Evolutionary conservation across 140 eudicot genomes (phyloP), one percentile per base, ranked within the genome.

Genomic region (Oenanthe javanica): DNA sequence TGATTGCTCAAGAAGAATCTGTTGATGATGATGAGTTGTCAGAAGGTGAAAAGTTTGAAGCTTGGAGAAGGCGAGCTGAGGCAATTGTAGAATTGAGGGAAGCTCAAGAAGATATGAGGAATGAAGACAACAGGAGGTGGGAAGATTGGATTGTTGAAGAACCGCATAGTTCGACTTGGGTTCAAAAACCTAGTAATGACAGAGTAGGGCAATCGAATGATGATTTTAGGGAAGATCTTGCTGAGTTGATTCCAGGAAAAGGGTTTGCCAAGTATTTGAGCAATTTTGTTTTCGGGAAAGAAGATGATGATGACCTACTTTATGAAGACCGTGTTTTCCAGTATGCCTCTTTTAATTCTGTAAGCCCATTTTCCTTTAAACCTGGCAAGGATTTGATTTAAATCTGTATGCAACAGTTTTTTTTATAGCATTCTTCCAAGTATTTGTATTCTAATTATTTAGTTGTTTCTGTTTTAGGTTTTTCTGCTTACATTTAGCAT

Each of bases 321-420:
- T 94, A 92, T 72, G 93, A 94, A 79, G 99, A 94, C 82, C 94
- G 97, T 78, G 96, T 94, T 40, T 94, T 94, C 77, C 92, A 91
- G 52, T 94, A 77, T 85, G 99, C 99, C 38, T 94, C 99, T 18
- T 61, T 86, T 49, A 92, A 90, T 86, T 92, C 99, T 67, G 99
- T 92, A 78, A 81, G 92, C 27, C 61, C 47, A 75, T 46, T 55
- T 54, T 73, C 80, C 72, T 52, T 81, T 14, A 6, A 3, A 25
- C 0, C n/a, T 31, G 49, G 23, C 46, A 48, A 25, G 5, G 38
- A 48, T 49, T 10, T 49, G 57, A 74, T 51, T 27, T 48, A 2
- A 47, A 75, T 13, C 13, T 75, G 64, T 75, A 25, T 25, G 74
- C 74, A 67, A 67, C 74, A 67, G 6, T 3, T 27, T 13, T n/a